These are phyloP conservation scores for Phytopythium aichiense DNA, from an alignment of 352 stramenopile species.

Conservation along the genomic window DNA sequence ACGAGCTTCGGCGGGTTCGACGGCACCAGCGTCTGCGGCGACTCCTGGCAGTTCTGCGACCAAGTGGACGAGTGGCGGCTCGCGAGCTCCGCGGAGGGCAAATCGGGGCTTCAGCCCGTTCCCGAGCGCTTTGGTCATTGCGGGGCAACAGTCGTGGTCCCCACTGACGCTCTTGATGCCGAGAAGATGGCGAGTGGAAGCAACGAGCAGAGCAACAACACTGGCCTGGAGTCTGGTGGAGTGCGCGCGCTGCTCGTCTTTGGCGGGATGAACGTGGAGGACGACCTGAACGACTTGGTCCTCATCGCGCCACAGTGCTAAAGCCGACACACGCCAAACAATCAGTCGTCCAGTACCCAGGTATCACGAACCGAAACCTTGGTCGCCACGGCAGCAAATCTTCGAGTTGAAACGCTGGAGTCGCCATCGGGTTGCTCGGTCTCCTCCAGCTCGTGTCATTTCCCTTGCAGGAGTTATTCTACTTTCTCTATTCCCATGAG, in stretches of 20 bases:
- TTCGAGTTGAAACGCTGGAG: not conserved
- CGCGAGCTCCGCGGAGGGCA: not conserved
- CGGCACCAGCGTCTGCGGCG: slow-evolving; percentile 32
- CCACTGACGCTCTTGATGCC: not conserved
- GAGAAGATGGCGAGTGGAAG: slow-evolving; percentile 2
- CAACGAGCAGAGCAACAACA: not conserved
- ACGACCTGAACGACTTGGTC: slow-evolving; percentile 36
- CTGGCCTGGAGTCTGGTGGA: not conserved
- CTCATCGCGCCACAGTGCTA: slow-evolving; percentile 14
- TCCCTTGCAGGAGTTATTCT: slow-evolving; percentile 26
- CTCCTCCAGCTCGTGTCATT: not conserved
- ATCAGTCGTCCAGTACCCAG: not conserved
- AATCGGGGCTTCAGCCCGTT: slow-evolving; percentile 2
- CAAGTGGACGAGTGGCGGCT: slow-evolving; percentile 34
- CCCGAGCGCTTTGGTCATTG: slow-evolving; percentile 49
- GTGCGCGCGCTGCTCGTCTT: slow-evolving; percentile 36
- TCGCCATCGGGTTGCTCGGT: not conserved
- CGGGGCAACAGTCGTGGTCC: slow-evolving; percentile 17
- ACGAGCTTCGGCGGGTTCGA: slow-evolving; percentile 58
- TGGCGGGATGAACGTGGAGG: slow-evolving; percentile 49
- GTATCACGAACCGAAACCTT: not conserved
- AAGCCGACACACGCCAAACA: not conserved
- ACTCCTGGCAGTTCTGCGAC: slow-evolving; percentile 47
- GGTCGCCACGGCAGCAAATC: not conserved
- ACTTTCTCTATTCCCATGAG: slow-evolving; percentile 80